Evolutionary conservation across 768 basidiomycete genomes (phyloP).

Genomic region (Phaffia australis): DNA sequence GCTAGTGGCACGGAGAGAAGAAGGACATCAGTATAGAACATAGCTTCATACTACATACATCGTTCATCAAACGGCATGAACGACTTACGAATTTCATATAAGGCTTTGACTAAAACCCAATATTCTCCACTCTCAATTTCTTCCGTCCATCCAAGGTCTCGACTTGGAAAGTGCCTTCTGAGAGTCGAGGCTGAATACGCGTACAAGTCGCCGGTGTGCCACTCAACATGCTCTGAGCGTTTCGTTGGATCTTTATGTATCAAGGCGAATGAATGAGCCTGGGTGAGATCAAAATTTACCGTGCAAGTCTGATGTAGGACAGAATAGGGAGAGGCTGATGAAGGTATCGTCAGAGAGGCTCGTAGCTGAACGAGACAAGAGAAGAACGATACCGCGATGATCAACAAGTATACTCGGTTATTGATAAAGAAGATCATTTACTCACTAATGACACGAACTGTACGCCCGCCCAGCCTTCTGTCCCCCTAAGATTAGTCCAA

Average conservation of each 20-base stretch:
- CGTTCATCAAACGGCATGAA: constrained; percentile 31
- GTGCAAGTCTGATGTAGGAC: constrained; percentile 44
- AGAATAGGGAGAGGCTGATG: not conserved
- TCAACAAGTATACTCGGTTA: too few relatives aligned
- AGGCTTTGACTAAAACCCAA: constrained; percentile 62
- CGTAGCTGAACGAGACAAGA: constrained; percentile 58
- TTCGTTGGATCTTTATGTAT: constrained; percentile 40
- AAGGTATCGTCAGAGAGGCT: constrained; percentile 50
- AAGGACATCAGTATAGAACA: constrained; percentile 29
- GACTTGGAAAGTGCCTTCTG: constrained; percentile 43
- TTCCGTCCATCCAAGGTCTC: constrained; percentile 45
- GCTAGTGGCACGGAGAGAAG: not conserved
- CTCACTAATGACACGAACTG: constrained; percentile 39
- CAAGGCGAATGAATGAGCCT: constrained; percentile 67
- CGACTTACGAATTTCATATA: constrained; percentile 61
- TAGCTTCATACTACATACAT: constrained; percentile 65
- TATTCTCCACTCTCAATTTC: constrained; percentile 50
- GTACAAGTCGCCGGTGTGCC: constrained; percentile 86
- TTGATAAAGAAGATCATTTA: too few relatives aligned
- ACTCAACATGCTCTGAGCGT: constrained; percentile 42
- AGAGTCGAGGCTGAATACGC: constrained; percentile 42
- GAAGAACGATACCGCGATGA: too few relatives aligned
- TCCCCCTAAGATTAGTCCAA: constrained; percentile 60
- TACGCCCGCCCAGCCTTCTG: constrained; percentile 76
- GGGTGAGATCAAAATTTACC: constrained; percentile 52